Evolutionary conservation across 768 basidiomycete species (phyloP).

Genomic region (Cyclocybe cylindracea): DNA sequence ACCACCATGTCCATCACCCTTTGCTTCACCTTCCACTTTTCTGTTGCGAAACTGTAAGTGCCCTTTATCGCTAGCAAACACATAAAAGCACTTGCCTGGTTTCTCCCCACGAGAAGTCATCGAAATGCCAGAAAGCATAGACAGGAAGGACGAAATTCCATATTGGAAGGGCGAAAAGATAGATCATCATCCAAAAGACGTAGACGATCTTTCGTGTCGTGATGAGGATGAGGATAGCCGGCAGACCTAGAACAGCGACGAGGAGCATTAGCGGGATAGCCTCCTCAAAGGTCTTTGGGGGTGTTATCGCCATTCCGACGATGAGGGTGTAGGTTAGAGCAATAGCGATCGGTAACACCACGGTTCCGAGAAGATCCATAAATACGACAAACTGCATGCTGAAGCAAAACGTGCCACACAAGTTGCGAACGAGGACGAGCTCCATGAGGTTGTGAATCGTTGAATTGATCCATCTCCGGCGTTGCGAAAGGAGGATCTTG

Average conservation of each 20-base stretch:
- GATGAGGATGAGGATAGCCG: conserved; percentile 88
- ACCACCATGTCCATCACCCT: conserved; percentile 75
- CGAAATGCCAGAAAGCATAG: conserved; percentile 99
- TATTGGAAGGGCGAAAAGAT: conserved; percentile 87
- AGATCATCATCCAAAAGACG: conserved; percentile 97
- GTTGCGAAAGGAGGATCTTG: conserved; percentile 89
- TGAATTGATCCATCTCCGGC: conserved; percentile 99
- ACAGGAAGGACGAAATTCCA: conserved; percentile 96
- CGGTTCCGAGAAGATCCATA: conserved; percentile 92
- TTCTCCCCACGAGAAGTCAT: conserved; percentile 99
- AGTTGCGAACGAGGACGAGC: conserved; percentile 92
- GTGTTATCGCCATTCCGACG: conserved; percentile 74
- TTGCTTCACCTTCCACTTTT: conserved; percentile 92
- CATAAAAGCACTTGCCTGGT: conserved; percentile 66
- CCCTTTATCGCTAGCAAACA: neutral
- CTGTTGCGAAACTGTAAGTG: conserved; percentile 41
- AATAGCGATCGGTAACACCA: conserved; percentile 94
- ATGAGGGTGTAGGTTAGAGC: conserved; percentile 86
- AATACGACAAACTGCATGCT: conserved; percentile 99
- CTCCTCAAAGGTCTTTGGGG: conserved; percentile 85
- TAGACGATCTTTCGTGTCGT: conserved; percentile 95
- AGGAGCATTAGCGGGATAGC: conserved; percentile 93
- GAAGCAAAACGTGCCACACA: conserved; percentile 99
- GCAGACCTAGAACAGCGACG: conserved; percentile 88
- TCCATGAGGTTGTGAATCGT: conserved; percentile 99